Base-by-base conservation (phyloP, 1,284 basidiomycete species). In the Puccinia polysora region DNA sequence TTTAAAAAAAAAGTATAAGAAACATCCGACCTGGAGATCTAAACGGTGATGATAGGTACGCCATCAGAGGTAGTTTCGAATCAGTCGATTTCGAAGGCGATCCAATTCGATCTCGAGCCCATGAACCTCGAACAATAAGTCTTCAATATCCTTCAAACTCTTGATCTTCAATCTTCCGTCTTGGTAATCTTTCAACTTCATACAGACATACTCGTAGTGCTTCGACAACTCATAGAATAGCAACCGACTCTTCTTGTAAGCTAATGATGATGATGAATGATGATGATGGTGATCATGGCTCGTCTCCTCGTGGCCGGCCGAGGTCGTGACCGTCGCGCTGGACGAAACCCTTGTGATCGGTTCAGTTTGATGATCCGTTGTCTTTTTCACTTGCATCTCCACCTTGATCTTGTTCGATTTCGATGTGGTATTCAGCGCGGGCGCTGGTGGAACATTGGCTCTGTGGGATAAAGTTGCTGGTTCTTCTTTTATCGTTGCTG, bases 161-260 rank as follows among this genome's bases (percentile, higher is more conserved):
- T 20, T n/a, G 15, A 50, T 38, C 0, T 20, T n/a, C 12, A n/a
- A 20, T 18, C 23, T n/a, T 7, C 52, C 47, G 3, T 1, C 6
- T 43, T 58, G 59, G 34, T 59, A 59, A 6, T 18, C 2, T 30
- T 70, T 43, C 32, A 70, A 49, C 20, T 47, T 50, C 0, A 43
- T 18, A 38, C 45, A 59, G 5, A 70, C 45, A 40, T 47, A 60
- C 38, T 58, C 67, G 34, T 70, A 70, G 32, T 70, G 67, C n/a
- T 38, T 38, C 2, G 30, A 43, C 3, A 70, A 59, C 38, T 47
- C 20, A 40, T 59, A 40, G 36, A 65, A 65, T 25, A n/a, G n/a
- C 49, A 65, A 32, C 15, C 62, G 47, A 45, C 34, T 8, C 14
- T 8, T 52, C 43, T 52, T 65, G 32, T 65, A 65, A n/a, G n/a